Conservation (phyloP, 208 protist species). For the Trypanosoma caninum region DNA sequence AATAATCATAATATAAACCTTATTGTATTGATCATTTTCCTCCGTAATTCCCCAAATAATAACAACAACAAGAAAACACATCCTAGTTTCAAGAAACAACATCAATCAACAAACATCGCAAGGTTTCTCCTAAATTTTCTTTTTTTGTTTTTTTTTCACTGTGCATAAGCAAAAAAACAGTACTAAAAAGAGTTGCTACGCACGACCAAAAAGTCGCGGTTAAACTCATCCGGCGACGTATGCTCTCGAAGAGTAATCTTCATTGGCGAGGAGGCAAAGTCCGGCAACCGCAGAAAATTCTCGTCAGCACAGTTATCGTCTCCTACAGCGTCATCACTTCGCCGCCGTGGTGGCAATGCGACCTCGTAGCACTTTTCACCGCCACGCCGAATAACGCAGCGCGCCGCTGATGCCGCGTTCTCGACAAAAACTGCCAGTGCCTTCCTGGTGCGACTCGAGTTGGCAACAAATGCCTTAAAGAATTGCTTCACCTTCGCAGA, state of each 20-base stretch:
- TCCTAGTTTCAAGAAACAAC: no score
- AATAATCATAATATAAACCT: no score
- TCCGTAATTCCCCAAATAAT: background rate
- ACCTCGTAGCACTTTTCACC: background rate
- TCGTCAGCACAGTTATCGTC: slow-evolving; percentile 8
- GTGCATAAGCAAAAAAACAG: no score
- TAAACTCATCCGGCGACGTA: slow-evolving; percentile 15
- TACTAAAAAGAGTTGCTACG: slow-evolving; percentile 11
- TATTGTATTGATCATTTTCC: no score
- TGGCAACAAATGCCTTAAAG: slow-evolving; percentile 37
- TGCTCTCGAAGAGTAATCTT: slow-evolving; percentile 8
- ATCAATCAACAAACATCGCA: background rate
- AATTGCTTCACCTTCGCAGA: slow-evolving; percentile 32
- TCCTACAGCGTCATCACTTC: background rate
- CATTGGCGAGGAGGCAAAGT: slow-evolving; percentile 14
- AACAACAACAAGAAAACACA: background rate
- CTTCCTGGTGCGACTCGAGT: slow-evolving; percentile 26
- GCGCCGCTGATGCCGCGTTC: slow-evolving; percentile 22
- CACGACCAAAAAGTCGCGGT: slow-evolving; percentile 6
- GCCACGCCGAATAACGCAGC: slow-evolving; percentile 6
- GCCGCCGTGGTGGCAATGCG: slow-evolving; percentile 12
- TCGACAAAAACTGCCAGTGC: slow-evolving; percentile 48
- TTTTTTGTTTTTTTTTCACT: background rate
- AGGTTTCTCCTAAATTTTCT: no score
- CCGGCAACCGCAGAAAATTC: slow-evolving; percentile 26